Evolutionary conservation across 768 basidiomycete genomes (phyloP).

Genomic region (Boletus rubroflammeus): DNA sequence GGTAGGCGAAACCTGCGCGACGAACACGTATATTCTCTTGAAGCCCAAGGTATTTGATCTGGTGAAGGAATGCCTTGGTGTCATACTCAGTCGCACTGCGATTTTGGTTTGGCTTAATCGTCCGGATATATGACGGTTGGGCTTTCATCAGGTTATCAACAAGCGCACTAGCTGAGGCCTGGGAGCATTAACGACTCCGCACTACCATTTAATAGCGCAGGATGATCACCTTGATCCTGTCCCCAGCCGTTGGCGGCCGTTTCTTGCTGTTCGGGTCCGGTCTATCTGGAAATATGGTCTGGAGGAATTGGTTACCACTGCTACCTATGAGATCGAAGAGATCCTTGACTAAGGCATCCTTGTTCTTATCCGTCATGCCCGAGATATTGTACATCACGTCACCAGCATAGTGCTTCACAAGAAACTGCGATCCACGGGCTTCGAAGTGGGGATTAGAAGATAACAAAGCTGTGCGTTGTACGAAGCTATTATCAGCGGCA

Average conservation of each 20-base stretch:
- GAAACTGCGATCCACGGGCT: constrained; percentile 87
- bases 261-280: constrained; percentile 98
- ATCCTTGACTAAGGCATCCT: constrained; percentile 94
- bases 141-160: constrained; percentile 98
- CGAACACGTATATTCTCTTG: constrained; percentile 98
- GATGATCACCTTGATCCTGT: constrained; percentile 83
- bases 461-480: constrained; percentile 81
- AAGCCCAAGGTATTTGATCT: constrained; percentile 97
- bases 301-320: constrained; percentile 83
- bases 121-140: constrained; percentile 96
- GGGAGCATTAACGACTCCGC: background rate
- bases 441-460: constrained; percentile 92
- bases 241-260: constrained; percentile 94
- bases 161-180: constrained; percentile 91
- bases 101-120: constrained; percentile 99
- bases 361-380: constrained; percentile 99
- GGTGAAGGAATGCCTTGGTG: constrained; percentile 91
- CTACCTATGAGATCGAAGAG: constrained; percentile 82
- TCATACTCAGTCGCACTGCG: constrained; percentile 91
- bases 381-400: constrained; percentile 97
- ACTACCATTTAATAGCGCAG: background rate
- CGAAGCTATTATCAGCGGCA: constrained; percentile 95
- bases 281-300: constrained; percentile 86
- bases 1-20: constrained; percentile 95
- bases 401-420: constrained; percentile 96